phyloP scores from a whole-genome alignment of 2,329 filamentous ascomycete species.

The Trichoderma sp. region DNA sequence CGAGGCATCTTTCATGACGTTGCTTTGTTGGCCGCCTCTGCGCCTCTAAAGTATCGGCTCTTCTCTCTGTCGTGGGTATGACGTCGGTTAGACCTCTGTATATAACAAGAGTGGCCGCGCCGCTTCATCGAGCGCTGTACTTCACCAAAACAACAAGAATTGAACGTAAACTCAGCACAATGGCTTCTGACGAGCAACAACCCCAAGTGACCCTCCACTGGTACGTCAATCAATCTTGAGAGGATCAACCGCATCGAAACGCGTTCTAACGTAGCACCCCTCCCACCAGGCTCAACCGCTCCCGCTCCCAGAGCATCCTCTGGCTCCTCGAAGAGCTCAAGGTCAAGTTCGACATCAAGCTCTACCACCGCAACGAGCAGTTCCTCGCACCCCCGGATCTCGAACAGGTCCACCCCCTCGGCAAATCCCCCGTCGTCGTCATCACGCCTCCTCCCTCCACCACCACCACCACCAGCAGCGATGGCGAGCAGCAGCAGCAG shows the following conservation, averaged over 20 bases:
- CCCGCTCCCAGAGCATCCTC: constrained; percentile 78
- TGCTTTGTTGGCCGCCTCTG: too few species aligned
- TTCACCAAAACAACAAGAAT: too few species aligned
- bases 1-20: too few species aligned
- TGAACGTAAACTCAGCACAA: neutral
- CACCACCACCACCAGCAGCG: too few species aligned
- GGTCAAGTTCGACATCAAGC: constrained; percentile 75
- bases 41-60: neutral
- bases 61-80: neutral
- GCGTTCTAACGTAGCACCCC: too few species aligned
- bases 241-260: neutral
- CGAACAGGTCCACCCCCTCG: constrained; percentile 77
- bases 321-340: constrained; percentile 86
- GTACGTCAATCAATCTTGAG: constrained; percentile 42
- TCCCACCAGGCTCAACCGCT: constrained; percentile 71
- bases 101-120: neutral
- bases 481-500: constrained; percentile 32
- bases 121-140: too few species aligned
- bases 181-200: constrained; percentile 38
- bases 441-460: constrained; percentile 51
- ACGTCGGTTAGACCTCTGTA: neutral
- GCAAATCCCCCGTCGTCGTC: constrained; percentile 80
- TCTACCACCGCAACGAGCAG: constrained; percentile 68
- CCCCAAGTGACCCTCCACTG: constrained; percentile 66
- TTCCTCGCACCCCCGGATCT: constrained; percentile 76